Evolutionary conservation across 2,329 filamentous ascomycete species (phyloP), one percentile per base, ranked within the genome.

Genomic region (Botrytis deweyae): DNA sequence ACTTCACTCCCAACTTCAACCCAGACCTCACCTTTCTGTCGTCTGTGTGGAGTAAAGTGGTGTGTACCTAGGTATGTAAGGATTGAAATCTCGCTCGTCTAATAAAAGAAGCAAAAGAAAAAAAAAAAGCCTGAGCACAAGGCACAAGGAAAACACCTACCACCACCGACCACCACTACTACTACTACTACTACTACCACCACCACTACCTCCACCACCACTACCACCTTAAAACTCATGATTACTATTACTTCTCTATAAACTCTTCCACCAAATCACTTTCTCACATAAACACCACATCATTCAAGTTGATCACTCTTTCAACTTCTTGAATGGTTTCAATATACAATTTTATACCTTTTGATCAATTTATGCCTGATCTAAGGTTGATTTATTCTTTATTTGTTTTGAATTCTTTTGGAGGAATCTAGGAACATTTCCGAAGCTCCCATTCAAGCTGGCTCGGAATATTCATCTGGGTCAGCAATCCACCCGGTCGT

Each of bases 391-490:
- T 42, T 16, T 58, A 29, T 58, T 38, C 40, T 16, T 20, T 22
- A 38, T 38, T 8, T 29, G 52, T 58, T 29, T 9, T 0, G 14
- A 58, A 62, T 2, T 61, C 38, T 70, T 70, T 70, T 70, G 67
- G 67, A 61, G 67, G 55, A 33, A 58, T 29, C 36, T 62, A 36
- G 67, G 25, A 58, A 29, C 61, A 29, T 72, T 55, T 72, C 52
- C 64, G 64, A 73, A 73, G 72, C 72, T 72, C 36, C 67, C 67
- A 58, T 71, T 66, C 72, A 76, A 76, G 80, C 80, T 80, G 80
- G 79, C 79, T 80, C 79, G 79, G 79, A 79, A 77, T 75, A 38
- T 77, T 76, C 66, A 76, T 81, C 79, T 81, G 80, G 80, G 80
- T 80, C 80, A 81, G 79, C 79, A 79, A 73, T 62, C 42, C 7